These are phyloP conservation scores for Cenococcum geophilum DNA, from an alignment of 495 filamentous ascomycete species.

Conservation along the genomic window DNA sequence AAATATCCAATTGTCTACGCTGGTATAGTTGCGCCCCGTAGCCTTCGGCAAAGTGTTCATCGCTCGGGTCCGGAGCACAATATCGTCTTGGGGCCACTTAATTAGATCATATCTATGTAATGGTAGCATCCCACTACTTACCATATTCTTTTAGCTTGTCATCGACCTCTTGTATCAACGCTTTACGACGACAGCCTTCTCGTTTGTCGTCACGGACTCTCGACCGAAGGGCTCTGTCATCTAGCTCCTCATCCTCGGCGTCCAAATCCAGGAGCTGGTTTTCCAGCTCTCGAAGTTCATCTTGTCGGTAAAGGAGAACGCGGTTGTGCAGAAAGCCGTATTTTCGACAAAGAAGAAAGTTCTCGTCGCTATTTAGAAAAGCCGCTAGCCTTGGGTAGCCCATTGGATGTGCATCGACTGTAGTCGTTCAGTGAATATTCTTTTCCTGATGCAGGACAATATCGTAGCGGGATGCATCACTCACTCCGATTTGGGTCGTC, in stretches of 20 bases:
- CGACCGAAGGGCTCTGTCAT: conserved; percentile 4
- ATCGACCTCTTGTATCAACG: conserved; percentile 33
- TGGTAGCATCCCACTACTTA: conserved; percentile 18
- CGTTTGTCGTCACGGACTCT: not conserved
- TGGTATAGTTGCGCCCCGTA: conserved; percentile 9
- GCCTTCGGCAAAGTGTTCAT: too few species aligned
- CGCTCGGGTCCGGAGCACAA: too few species aligned
- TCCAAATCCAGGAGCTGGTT: conserved; percentile 3
- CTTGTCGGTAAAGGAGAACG: conserved; percentile 14
- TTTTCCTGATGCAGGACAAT: not conserved
- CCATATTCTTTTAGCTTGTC: conserved; percentile 38
- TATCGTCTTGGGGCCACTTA: conserved; percentile 14
- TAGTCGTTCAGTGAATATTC: not conserved
- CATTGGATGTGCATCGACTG: conserved; percentile 21
- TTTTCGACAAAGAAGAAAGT: conserved; percentile 24
- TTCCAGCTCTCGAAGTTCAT: conserved; percentile 14
- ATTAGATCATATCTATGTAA: conserved; percentile 22
- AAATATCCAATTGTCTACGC: conserved; percentile 34
- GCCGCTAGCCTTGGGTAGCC: conserved; percentile 27
- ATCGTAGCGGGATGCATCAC: not conserved
- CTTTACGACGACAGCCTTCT: not conserved
- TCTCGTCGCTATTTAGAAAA: conserved; percentile 27
- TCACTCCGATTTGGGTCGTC: conserved; percentile 6
- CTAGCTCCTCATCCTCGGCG: not conserved
- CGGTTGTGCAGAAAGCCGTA: conserved; percentile 14